These are phyloP conservation scores for Gentiana macrophylla DNA, from an alignment of 257 asterid species.

Conservation along the genomic window DNA sequence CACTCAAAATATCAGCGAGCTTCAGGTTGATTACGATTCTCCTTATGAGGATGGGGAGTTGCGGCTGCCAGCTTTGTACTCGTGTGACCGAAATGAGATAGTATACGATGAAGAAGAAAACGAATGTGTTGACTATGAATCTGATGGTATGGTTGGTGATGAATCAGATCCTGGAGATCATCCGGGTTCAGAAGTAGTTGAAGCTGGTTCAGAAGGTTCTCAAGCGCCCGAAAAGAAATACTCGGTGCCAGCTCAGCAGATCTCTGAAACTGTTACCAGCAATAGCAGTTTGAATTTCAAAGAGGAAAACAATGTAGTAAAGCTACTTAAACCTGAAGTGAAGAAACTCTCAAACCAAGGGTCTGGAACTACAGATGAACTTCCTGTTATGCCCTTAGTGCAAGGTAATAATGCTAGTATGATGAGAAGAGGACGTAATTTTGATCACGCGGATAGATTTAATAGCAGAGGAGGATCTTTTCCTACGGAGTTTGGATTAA, in stretches of 20 bases:
- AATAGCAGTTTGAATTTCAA: conserved; percentile 14
- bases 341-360: conserved; percentile 44
- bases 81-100: conserved; percentile 21
- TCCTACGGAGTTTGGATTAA: conserved; percentile 28
- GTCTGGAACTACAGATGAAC: conserved; percentile 43
- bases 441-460: conserved; percentile 10
- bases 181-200: conserved; percentile 10
- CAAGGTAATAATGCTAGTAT: conserved; percentile 22
- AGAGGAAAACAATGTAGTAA: conserved; percentile 23
- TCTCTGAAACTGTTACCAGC: conserved; percentile 12
- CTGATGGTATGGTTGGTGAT: conserved; percentile 64
- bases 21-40: conserved; percentile 62
- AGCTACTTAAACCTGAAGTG: conserved; percentile 21
- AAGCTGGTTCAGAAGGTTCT: conserved; percentile 44
- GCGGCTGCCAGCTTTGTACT: conserved; percentile 41
- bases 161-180: conserved; percentile 43
- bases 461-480: conserved; percentile 25
- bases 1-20: conserved; percentile 21
- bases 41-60: conserved; percentile 91
- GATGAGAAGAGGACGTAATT: conserved; percentile 25
- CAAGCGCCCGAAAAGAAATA: conserved; percentile 28
- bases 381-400: conserved; percentile 20
- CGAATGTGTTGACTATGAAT: conserved; percentile 69
- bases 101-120: conserved; percentile 26
- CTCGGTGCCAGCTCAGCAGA: conserved; percentile 9